These are phyloP conservation scores for Sisymbrium altissimum DNA, from an alignment of 345 rosid genomes.

Conservation along the genomic window DNA sequence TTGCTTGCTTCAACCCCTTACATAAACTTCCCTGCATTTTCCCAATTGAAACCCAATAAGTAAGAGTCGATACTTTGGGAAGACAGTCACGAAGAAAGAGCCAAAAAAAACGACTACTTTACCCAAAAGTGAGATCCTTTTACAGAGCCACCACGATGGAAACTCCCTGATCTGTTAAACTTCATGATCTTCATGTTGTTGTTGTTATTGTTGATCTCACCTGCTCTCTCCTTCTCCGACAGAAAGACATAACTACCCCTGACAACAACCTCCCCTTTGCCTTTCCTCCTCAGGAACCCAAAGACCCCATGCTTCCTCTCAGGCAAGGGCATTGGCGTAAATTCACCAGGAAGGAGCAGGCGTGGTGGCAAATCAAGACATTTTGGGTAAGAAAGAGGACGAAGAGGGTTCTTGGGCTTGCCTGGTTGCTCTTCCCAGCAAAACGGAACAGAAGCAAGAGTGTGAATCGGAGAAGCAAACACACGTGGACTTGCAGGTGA, in stretches of 20 bases:
- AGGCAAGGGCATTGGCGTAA: constrained; percentile 45
- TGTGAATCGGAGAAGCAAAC: constrained; percentile 58
- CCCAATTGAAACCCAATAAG: constrained; percentile 11
- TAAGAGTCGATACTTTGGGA: background rate
- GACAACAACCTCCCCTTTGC: constrained; percentile 43
- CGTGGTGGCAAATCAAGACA: constrained; percentile 69
- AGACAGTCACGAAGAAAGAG: constrained; percentile 1
- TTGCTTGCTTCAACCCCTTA: constrained; percentile 66
- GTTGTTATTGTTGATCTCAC: constrained; percentile 23
- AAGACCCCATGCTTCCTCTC: constrained; percentile 40
- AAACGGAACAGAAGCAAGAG: constrained; percentile 74
- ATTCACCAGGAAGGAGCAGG: constrained; percentile 42
- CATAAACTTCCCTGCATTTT: constrained; percentile 51
- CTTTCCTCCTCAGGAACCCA: constrained; percentile 49
- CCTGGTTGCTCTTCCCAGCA: constrained; percentile 93
- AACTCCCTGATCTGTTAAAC: constrained; percentile 46
- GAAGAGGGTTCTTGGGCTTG: constrained; percentile 54
- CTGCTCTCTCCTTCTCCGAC: constrained; percentile 41
- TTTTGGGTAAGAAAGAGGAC: constrained; percentile 37
- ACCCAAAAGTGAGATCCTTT: constrained; percentile 72
- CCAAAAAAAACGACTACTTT: constrained; percentile 12
- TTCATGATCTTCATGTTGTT: constrained; percentile 34
- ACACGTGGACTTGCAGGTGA: constrained; percentile 58
- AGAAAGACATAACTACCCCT: constrained; percentile 59
- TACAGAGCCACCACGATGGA: constrained; percentile 26